Evolutionary conservation across 1,139 yeast species (phyloP), one percentile per base, ranked within the genome.

Genomic region (Kodamaea plutei): DNA sequence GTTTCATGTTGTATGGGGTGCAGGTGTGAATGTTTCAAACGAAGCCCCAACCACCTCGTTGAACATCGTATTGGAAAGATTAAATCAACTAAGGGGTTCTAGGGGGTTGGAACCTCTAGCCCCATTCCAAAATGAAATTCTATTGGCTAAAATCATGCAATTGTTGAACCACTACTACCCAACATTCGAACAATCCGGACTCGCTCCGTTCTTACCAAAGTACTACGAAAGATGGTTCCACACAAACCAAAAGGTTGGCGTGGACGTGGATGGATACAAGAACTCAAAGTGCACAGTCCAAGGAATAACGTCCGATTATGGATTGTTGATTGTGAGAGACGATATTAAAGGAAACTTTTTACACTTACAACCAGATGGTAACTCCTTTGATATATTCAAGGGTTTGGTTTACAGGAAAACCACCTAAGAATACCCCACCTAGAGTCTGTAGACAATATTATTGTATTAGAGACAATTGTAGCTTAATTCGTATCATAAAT

Each of bases 341-440:
- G 57, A 77, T 6, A 67, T 65, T 27, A 74, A 77, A 3, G 83
- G 85, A 1, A 69, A 64, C 23, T 58, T 53, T 3, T 78, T 72
- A 43, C 83, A 85, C 45, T 61, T 93, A 29, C 97, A 88, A 53
- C 98, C 99, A 0, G 98, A 93, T 54, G 98, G 98, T 1, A 93
- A 93, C 54, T 85, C 96, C 2, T 93, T 93, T 52, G 98, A 93
- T 52, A 89, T 93, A 67, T 83, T 91, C 63, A 83, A 75, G 47
- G 97, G 98, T 0, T 64, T 93, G 41, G 82, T 93, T n/a, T 84
- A 87, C 37, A 78, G 73, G 45, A 81, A 79, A 51, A 37, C 23
- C 8, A 21, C 23, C 3, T 17, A 7, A 17, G n/a, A n/a, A n/a
- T n/a, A n/a, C n/a, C n/a, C n/a, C n/a, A n/a, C n/a, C n/a, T n/a